Evolutionary conservation across 495 filamentous ascomycete species (phyloP).

Genomic region (Apiosordaria backusii): DNA sequence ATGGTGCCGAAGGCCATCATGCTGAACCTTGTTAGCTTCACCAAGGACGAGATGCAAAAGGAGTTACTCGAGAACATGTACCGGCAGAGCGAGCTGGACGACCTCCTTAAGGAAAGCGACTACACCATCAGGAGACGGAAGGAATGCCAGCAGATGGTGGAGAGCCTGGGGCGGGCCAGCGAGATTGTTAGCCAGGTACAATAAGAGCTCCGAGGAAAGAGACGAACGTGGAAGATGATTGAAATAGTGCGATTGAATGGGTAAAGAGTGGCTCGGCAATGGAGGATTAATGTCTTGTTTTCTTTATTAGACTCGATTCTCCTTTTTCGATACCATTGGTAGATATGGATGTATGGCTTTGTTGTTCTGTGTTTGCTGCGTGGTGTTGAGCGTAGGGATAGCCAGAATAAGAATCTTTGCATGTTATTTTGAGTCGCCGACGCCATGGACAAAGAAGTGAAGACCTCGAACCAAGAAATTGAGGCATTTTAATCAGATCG

Average conservation of each 20-base stretch:
- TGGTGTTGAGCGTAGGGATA: background rate
- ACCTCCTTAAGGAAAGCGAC: constrained; percentile 95
- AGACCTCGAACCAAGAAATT: too few relatives aligned
- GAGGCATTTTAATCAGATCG: too few relatives aligned
- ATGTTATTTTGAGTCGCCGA: background rate
- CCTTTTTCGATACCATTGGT: constrained; percentile 29
- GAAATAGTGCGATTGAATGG: background rate
- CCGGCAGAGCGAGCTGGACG: constrained; percentile 80
- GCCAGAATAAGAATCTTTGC: background rate
- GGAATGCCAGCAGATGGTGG: constrained; percentile 99
- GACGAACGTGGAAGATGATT: background rate
- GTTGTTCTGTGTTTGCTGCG: too few relatives aligned
- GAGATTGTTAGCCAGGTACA: constrained; percentile 98
- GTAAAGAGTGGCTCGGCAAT: background rate
- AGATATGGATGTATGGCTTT: constrained; percentile 19
- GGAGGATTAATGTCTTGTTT: constrained; percentile 3
- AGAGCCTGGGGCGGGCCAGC: constrained; percentile 77
- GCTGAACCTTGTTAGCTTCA: constrained; percentile 91
- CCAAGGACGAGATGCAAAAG: constrained; percentile 97
- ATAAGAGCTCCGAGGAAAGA: constrained; percentile 40
- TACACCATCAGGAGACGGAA: constrained; percentile 93
- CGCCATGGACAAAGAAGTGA: too few relatives aligned
- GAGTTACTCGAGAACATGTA: constrained; percentile 99
- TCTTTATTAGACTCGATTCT: constrained; percentile 12
- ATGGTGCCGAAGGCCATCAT: constrained; percentile 99